Conservation (phyloP, 768 basidiomycete species). For the Porphyrellus cyaneotinctus region DNA sequence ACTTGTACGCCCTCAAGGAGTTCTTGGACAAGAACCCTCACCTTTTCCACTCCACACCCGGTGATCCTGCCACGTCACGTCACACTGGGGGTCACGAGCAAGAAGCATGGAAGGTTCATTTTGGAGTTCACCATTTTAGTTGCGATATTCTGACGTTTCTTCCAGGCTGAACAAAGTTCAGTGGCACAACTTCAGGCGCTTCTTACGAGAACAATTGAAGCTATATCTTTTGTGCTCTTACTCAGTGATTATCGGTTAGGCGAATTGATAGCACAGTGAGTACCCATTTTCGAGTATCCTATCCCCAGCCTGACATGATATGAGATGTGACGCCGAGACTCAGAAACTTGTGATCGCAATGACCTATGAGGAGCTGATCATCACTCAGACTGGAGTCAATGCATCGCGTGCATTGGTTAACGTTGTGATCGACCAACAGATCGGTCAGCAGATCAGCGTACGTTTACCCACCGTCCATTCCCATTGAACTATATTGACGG, state of each 20-base stretch:
- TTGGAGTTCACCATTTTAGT: neutral
- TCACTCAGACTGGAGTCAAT: slow-evolving; percentile 79
- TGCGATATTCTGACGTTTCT: slow-evolving; percentile 10
- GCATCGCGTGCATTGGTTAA: slow-evolving; percentile 89
- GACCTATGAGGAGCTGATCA: slow-evolving; percentile 86
- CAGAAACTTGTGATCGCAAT: slow-evolving; percentile 66
- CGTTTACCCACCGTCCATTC: slow-evolving; percentile 26
- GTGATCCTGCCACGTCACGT: slow-evolving; percentile 58
- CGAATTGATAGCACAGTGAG: slow-evolving; percentile 79
- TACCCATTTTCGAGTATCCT: slow-evolving; percentile 8
- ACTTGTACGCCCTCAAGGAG: slow-evolving; percentile 70
- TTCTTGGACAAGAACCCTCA: slow-evolving; percentile 80
- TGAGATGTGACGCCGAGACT: slow-evolving; percentile 67
- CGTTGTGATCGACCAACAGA: slow-evolving; percentile 96
- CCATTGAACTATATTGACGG: slow-evolving; percentile 2
- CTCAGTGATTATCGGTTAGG: slow-evolving; percentile 88
- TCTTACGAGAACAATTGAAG: slow-evolving; percentile 85
- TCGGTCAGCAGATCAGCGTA: slow-evolving; percentile 93
- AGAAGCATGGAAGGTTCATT: slow-evolving; percentile 81
- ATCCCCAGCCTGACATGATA: slow-evolving; percentile 6
- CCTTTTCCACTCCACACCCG: slow-evolving; percentile 78
- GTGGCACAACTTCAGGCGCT: slow-evolving; percentile 74
- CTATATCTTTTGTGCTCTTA: slow-evolving; percentile 88
- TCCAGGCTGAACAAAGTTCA: slow-evolving; percentile 75
- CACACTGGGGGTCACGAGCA: slow-evolving; percentile 60